A percentile compares a stretch with the other conserved stretches of the same genome.
Conservation (phyloP, 768 basidiomycete species). For the Tulasnella sp. region DNA sequence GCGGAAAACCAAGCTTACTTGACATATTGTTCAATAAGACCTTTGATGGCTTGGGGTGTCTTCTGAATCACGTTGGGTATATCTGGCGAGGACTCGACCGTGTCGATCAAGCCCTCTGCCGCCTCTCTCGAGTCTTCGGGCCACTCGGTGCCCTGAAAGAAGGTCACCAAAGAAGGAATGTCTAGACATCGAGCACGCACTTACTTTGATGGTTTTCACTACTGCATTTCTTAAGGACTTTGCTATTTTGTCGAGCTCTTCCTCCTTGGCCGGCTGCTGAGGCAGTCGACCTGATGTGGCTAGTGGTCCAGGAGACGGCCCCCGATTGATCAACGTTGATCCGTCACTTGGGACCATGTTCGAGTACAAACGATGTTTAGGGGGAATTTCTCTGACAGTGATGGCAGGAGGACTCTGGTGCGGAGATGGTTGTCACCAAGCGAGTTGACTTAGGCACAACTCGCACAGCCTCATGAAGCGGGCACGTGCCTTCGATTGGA, state of each 20-base stretch:
- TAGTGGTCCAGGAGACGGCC: not conserved
- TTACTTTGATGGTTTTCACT: not conserved
- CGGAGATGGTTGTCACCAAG: no score
- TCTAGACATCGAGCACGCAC: not conserved
- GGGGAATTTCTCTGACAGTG: no score
- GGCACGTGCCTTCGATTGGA: no score
- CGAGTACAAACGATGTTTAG: not conserved
- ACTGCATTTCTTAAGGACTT: not conserved
- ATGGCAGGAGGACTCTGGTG: no score
- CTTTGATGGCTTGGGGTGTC: not conserved
- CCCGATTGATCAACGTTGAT: not conserved
- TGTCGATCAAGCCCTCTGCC: not conserved
- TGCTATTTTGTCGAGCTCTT: not conserved
- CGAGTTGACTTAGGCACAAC: no score
- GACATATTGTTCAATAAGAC: not conserved
- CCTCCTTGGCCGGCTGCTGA: not conserved
- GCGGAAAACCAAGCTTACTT: not conserved
- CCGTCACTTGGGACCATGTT: not conserved
- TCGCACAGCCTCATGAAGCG: no score
- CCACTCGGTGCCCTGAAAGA: not conserved
- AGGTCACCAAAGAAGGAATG: not conserved
- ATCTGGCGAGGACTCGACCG: not conserved
- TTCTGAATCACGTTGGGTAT: not conserved
- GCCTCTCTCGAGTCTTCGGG: not conserved
- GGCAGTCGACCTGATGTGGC: not conserved